A percentile compares a stretch with the other conserved stretches of the same genome.
phyloP scores from a whole-genome alignment of 2,329 filamentous ascomycete genomes.

The Cladosporium sp. region DNA sequence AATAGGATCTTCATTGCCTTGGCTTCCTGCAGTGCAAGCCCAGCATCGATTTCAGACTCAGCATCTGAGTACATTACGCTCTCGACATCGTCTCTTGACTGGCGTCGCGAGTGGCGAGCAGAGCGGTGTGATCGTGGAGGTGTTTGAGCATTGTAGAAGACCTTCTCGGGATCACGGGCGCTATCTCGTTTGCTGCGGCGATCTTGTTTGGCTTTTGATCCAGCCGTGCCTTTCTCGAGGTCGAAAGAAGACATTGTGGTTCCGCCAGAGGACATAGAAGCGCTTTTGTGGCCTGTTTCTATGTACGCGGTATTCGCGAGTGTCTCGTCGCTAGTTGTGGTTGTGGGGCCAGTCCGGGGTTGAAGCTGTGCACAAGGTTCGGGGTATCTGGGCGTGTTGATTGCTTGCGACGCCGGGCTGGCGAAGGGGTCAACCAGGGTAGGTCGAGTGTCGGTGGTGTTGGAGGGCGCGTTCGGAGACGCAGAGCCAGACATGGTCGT shows the following conservation, averaged over 20 bases:
- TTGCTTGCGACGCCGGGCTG: conserved; percentile 10
- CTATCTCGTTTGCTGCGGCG: conserved; percentile 20
- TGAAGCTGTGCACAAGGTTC: conserved; percentile 15
- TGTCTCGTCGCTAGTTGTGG: conserved; percentile 1
- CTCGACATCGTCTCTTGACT: conserved; percentile 19
- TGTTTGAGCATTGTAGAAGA: conserved; percentile 23
- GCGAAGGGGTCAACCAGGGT: conserved; percentile 15
- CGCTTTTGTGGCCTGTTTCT: conserved; percentile 23
- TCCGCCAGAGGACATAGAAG: conserved; percentile 33
- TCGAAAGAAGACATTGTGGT: conserved; percentile 33
- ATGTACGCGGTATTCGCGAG: background rate
- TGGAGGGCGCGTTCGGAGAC: background rate
- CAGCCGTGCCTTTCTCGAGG: conserved; percentile 31
- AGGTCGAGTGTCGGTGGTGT: conserved; percentile 4
- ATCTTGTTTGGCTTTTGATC: conserved; percentile 20
- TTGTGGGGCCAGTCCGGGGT: conserved; percentile 1
- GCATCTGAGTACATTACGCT: conserved; percentile 28
- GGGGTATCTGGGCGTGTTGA: conserved; percentile 11
- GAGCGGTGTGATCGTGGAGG: conserved; percentile 16
- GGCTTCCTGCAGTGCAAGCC: conserved; percentile 42
- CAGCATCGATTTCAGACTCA: conserved; percentile 39
- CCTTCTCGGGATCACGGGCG: conserved; percentile 30
- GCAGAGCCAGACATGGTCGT: conserved; percentile 10
- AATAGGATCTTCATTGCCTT: conserved; percentile 50
- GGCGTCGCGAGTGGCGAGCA: conserved; percentile 15